phyloP scores from a whole-genome alignment of 2,329 filamentous ascomycete genomes.

The Phyllosticta citribraziliensis region DNA sequence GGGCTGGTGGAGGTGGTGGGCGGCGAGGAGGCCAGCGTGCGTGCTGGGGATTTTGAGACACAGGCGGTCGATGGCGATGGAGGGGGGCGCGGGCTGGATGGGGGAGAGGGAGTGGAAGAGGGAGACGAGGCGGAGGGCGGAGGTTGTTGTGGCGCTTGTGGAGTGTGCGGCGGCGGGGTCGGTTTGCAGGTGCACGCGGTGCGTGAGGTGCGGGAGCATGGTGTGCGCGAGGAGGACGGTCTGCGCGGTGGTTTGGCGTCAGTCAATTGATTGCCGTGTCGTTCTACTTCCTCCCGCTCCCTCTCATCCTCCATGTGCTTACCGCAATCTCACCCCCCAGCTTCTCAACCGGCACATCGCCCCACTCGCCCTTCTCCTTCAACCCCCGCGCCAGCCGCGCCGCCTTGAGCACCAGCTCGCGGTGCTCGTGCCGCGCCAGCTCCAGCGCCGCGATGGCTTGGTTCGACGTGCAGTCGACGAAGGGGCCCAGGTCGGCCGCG shows the following conservation, averaged over 20 bases:
- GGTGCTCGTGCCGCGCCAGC: slow-evolving; percentile 6
- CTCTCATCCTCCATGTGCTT: slow-evolving; percentile 12
- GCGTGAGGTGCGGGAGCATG: slow-evolving; percentile 42
- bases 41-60: slow-evolving; percentile 56
- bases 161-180: slow-evolving; percentile 49
- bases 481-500: slow-evolving; percentile 8
- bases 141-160: slow-evolving; percentile 35
- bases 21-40: slow-evolving; percentile 55
- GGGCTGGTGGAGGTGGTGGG: slow-evolving; percentile 40
- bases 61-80: slow-evolving; percentile 28
- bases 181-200: slow-evolving; percentile 49
- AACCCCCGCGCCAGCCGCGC: slow-evolving; percentile 25
- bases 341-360: slow-evolving; percentile 32
- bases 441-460: slow-evolving; percentile 12
- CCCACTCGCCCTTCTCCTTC: slow-evolving; percentile 18
- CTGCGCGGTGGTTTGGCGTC: slow-evolving; percentile 19
- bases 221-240: slow-evolving; percentile 46
- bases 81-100: slow-evolving; percentile 15
- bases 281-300: too few relatives aligned
- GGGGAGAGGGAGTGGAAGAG: slow-evolving; percentile 39
- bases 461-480: slow-evolving; percentile 14
- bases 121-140: slow-evolving; percentile 34
- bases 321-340: slow-evolving; percentile 49
- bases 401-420: slow-evolving; percentile 28
- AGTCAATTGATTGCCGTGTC: too few relatives aligned